Evolutionary conservation across 2,329 filamentous ascomycete species (phyloP).

Genomic region (Gaeumannomyces tritici): DNA sequence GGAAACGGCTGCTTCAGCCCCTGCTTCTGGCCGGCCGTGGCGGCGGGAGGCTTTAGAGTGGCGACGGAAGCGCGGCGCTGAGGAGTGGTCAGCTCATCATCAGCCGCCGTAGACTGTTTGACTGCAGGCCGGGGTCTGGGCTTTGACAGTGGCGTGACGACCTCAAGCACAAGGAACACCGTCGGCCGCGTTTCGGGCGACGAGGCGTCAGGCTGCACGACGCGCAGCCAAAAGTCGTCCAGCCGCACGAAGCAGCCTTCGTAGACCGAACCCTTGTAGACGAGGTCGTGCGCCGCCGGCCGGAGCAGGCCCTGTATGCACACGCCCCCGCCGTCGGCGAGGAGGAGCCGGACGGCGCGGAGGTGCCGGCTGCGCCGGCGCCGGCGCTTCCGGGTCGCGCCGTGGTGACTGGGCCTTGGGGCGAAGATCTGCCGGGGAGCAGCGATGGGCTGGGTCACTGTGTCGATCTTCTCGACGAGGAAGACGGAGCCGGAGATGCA

Average conservation of each 20-base stretch:
- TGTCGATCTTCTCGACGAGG: conserved; percentile 35
- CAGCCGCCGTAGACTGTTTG: neutral
- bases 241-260: conserved; percentile 39
- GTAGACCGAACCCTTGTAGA: conserved; percentile 32
- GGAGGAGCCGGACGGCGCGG: conserved; percentile 34
- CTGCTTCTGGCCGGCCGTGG: neutral
- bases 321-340: conserved; percentile 39
- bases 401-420: neutral
- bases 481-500: conserved; percentile 39
- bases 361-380: conserved; percentile 5
- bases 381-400: neutral
- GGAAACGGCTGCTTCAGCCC: neutral
- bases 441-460: neutral
- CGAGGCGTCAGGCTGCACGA: neutral
- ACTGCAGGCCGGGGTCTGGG: neutral
- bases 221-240: conserved; percentile 26
- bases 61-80: neutral
- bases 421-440: neutral
- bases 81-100: neutral
- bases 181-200: neutral
- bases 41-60: neutral
- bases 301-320: conserved; percentile 43
- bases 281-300: conserved; percentile 35
- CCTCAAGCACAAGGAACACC: conserved; percentile 1
- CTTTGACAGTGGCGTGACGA: neutral